These are phyloP conservation scores for Coccomyxa sp. DNA, from an alignment of 139 green algal genomes.

Conservation along the genomic window DNA sequence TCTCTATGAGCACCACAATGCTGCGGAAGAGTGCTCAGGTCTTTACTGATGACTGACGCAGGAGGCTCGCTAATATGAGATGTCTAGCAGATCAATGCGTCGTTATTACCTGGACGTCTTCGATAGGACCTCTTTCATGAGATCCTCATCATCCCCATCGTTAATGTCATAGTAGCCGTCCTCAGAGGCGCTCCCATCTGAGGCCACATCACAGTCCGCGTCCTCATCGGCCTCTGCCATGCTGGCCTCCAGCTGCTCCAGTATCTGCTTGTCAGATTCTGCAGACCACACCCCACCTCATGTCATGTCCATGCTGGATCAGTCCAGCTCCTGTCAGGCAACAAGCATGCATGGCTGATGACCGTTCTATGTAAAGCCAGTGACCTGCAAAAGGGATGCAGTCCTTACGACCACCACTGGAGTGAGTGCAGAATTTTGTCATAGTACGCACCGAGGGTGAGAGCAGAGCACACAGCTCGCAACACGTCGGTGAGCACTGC, in stretches of 20 bases:
- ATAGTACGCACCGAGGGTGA: background rate
- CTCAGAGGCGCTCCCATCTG: background rate
- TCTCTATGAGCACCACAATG: too few species aligned
- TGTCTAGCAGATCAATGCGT: too few species aligned
- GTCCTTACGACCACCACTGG: background rate
- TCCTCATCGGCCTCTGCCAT: slow-evolving; percentile 7
- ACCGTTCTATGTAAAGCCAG: too few species aligned
- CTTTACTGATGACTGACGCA: too few species aligned
- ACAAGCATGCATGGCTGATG: too few species aligned
- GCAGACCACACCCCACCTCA: too few species aligned
- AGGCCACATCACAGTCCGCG: slow-evolving; percentile 1
- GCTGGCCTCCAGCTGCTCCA: background rate
- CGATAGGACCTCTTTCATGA: background rate
- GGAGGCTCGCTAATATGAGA: too few species aligned
- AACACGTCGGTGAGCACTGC: background rate
- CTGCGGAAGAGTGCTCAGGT: too few species aligned
- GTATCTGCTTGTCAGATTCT: background rate
- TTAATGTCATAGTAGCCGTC: slow-evolving; percentile 9
- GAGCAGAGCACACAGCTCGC: background rate
- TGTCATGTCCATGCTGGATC: too few species aligned
- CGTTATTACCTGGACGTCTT: slow-evolving; percentile 1
- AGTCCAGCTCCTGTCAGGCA: background rate
- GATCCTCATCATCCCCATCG: slow-evolving; percentile 8
- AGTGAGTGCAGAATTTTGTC: background rate
- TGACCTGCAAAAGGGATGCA: background rate